Evolutionary conservation across 2,329 filamentous ascomycete species (phyloP), one percentile per base, ranked within the genome.

Genomic region (Diplocarpon rosae): DNA sequence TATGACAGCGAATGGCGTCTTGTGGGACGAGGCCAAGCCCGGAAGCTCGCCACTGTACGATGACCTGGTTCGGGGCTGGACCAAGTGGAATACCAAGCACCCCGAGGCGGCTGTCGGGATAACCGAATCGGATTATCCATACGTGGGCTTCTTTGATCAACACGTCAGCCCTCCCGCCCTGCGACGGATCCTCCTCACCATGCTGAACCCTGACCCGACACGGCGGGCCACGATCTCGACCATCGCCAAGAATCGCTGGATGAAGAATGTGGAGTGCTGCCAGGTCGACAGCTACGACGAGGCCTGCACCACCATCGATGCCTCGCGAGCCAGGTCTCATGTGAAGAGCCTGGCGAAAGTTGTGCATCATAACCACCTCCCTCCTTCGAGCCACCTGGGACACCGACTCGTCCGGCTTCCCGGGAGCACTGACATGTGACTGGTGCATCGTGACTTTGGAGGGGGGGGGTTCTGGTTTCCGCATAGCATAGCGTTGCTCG

Each of bases 211-310:
- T 0, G 69, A 88, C 52, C 85, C 88, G 0, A 63, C 66, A 7
- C 78, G 78, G 59, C 82, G 88, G 34, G 78, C 83, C 53, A 75
- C 71, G 24, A 84, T 92, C 40, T 65, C 72, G 6, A 76, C 85
- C 1, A 78, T 85, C 1, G 66, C 87, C 43, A 77, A 73, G 50
- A 77, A 84, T 55, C 70, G 80, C n/a, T 87, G 79, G 72, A 67
- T 92, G 56, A 82, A 76, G 66, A 75, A 72, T 42, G 75, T 88
- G 33, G 83, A 89, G 55, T 92, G 86, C 65, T 93, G 86, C 61
- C 80, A 85, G 55, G 65, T 78, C 4, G 84, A 89, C 55, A 74
- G 69, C 48, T 83, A 79, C 59, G 79, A 81, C 28, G 51, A 85
- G 48, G 73, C 74, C 5, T 65, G 69, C n/a, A n/a, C n/a, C n/a